A percentile compares a stretch with the other conserved stretches of the same genome.
Conservation (phyloP, 148 eudicot species). For the Rhododendron kiyosumense region DNA sequence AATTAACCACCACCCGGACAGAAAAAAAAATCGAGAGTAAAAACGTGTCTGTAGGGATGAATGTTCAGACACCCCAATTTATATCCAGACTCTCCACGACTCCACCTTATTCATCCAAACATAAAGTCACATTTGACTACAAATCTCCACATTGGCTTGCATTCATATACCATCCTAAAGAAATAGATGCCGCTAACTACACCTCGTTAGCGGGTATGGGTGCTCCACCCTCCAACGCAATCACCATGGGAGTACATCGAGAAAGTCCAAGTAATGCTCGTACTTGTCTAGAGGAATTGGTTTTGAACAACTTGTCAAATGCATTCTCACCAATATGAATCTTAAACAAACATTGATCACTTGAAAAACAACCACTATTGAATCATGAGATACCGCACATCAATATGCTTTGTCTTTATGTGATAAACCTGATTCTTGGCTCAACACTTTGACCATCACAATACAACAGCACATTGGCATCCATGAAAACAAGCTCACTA, state of each 20-base stretch:
- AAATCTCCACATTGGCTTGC: not conserved
- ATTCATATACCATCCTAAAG: not conserved
- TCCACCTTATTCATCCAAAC: not conserved
- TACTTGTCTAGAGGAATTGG: not conserved
- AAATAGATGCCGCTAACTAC: not conserved
- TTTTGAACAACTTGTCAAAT: not conserved
- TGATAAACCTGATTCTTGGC: not conserved
- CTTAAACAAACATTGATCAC: not conserved
- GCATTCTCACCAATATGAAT: not conserved
- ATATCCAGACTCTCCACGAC: not conserved
- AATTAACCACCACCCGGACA: not conserved
- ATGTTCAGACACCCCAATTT: not conserved
- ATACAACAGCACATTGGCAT: not conserved
- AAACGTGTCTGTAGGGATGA: not conserved
- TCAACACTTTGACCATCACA: not conserved
- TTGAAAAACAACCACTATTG: not conserved
- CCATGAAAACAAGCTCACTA: not conserved
- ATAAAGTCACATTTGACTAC: not conserved
- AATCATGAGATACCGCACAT: not conserved
- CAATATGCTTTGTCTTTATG: not conserved
- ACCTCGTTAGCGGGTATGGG: not conserved
- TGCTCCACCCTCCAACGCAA: not conserved
- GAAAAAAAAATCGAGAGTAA: not conserved
- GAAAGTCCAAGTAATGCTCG: not conserved
- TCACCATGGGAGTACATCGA: not conserved